These are phyloP conservation scores for Hypoxylon lienhwacheense DNA, from an alignment of 495 filamentous ascomycete species.

Conservation along the genomic window DNA sequence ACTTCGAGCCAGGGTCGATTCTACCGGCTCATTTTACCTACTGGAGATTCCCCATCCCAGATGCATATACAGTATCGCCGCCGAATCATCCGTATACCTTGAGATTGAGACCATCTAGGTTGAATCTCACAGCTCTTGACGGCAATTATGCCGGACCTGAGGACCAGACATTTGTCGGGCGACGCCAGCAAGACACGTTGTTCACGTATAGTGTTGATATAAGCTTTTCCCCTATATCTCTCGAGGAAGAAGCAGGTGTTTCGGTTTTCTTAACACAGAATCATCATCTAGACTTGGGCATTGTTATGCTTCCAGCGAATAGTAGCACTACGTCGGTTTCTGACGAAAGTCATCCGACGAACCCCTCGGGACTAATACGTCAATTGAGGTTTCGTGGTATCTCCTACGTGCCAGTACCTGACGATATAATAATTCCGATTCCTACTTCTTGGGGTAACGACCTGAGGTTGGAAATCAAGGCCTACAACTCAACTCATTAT, in stretches of 20 bases:
- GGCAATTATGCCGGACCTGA: slow-evolving; percentile 49
- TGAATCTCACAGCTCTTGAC: slow-evolving; percentile 53
- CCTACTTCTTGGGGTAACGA: slow-evolving; percentile 40
- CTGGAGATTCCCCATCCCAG: slow-evolving; percentile 50
- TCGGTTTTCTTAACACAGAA: slow-evolving; percentile 55
- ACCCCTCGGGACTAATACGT: slow-evolving; percentile 30
- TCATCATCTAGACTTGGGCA: slow-evolving; percentile 56
- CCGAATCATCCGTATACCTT: slow-evolving; percentile 42
- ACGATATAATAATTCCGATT: slow-evolving; percentile 36
- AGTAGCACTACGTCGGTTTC: slow-evolving; percentile 20
- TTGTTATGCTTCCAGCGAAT: slow-evolving; percentile 45
- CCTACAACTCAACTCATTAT: slow-evolving; percentile 51
- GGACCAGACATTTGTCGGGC: slow-evolving; percentile 51
- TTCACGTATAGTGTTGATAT: slow-evolving; percentile 52
- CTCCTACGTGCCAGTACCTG: slow-evolving; percentile 41
- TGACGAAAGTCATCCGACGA: not conserved
- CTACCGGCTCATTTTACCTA: slow-evolving; percentile 52
- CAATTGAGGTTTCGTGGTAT: slow-evolving; percentile 46
- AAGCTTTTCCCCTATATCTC: slow-evolving; percentile 40
- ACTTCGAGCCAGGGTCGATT: slow-evolving; percentile 42
- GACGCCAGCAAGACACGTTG: slow-evolving; percentile 54
- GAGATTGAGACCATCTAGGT: slow-evolving; percentile 44
- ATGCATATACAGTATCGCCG: slow-evolving; percentile 48
- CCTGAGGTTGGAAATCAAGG: slow-evolving; percentile 49
- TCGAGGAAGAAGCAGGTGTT: slow-evolving; percentile 48